Conservation (phyloP, 352 stramenopile genomes). For the Phytophthora tentaculata region DNA sequence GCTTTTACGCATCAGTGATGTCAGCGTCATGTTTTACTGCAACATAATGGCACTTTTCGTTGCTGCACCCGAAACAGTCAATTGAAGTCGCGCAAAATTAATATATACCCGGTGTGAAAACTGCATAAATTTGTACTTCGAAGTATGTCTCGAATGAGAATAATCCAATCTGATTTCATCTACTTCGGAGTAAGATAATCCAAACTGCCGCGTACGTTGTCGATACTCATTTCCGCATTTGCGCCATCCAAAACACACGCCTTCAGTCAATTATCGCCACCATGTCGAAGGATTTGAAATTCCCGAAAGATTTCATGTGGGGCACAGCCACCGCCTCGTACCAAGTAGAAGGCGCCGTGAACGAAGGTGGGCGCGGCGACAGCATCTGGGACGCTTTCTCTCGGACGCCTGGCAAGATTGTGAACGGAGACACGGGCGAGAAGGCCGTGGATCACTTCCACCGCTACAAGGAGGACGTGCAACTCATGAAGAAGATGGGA, state of each 20-base stretch:
- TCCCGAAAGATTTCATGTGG: slow-evolving; percentile 81
- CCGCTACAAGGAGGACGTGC: slow-evolving; percentile 87
- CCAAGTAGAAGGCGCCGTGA: slow-evolving; percentile 92
- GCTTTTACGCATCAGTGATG: no score
- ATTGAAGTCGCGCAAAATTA: not conserved
- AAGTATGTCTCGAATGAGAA: not conserved
- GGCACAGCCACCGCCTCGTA: slow-evolving; percentile 91
- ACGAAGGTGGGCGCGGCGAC: slow-evolving; percentile 83
- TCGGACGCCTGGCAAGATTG: slow-evolving; percentile 58
- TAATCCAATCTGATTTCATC: no score
- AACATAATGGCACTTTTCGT: no score
- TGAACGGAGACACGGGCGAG: slow-evolving; percentile 82
- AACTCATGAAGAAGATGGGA: slow-evolving; percentile 90
- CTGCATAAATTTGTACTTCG: slow-evolving; percentile 4
- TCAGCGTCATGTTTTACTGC: no score
- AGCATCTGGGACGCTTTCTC: slow-evolving; percentile 94
- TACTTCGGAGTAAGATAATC: no score
- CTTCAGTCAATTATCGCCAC: not conserved
- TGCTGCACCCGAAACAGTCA: no score
- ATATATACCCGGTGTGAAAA: not conserved
- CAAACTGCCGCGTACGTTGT: not conserved
- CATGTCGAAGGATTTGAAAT: slow-evolving; percentile 46
- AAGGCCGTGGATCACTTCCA: slow-evolving; percentile 93
- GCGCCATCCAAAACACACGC: slow-evolving; percentile 15
- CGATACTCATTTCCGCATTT: slow-evolving; percentile 32